Evolutionary conservation across 78 protist genomes (phyloP).

Genomic region (Dictyostelium intermedium): DNA sequence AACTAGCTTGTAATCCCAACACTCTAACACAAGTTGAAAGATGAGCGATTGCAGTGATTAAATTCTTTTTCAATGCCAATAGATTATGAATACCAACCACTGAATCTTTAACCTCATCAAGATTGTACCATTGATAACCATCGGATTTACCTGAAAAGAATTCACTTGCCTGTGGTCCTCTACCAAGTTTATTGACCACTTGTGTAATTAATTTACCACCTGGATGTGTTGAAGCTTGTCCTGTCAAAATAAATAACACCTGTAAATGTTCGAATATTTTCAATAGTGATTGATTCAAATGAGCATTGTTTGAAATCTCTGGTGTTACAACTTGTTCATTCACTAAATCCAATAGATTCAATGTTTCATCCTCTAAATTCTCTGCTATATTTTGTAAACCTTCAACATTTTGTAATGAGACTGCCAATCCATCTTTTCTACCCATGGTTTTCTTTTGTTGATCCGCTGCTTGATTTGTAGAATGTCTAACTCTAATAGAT

Average conservation of each 20-base stretch:
- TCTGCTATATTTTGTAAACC: conserved; percentile 76
- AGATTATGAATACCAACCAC: conserved; percentile 40
- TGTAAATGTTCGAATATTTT: conserved; percentile 66
- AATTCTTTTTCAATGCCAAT: conserved; percentile 34
- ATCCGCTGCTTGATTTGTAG: neutral
- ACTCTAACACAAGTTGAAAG: conserved; percentile 52
- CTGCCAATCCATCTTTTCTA: conserved; percentile 52
- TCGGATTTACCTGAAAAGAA: neutral
- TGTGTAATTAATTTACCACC: conserved; percentile 13
- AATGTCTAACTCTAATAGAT: conserved; percentile 37
- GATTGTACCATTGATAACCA: conserved; percentile 46
- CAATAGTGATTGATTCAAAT: conserved; percentile 34
- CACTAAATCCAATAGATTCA: conserved; percentile 54
- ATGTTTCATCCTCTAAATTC: conserved; percentile 48
- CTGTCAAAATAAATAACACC: conserved; percentile 46
- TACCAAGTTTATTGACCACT: neutral
- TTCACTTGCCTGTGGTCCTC: conserved; percentile 9
- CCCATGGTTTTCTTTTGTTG: conserved; percentile 29
- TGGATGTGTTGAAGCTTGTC: conserved; percentile 18
- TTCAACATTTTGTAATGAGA: conserved; percentile 66
- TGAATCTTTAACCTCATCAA: conserved; percentile 32
- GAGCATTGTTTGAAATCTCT: neutral
- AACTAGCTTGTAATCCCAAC: conserved; percentile 51
- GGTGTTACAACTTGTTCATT: conserved; percentile 69
- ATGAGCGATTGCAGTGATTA: conserved; percentile 64